A percentile compares a stretch with the other conserved stretches of the same genome.
These are phyloP conservation scores for Carpinus fangiana DNA, from an alignment of 306 rosid species.

Conservation along the genomic window DNA sequence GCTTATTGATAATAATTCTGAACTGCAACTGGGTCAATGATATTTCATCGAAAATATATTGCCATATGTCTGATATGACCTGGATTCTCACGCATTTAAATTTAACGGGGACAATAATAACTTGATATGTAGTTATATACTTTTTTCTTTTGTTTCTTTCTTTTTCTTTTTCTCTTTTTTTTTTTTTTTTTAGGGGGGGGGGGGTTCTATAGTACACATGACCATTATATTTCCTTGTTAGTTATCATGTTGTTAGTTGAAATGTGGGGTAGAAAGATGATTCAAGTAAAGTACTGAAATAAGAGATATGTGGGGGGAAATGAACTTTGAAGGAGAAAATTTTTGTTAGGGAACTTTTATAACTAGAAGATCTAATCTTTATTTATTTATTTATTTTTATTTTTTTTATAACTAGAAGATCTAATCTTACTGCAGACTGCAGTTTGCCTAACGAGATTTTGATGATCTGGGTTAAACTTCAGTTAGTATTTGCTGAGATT, in stretches of 20 bases:
- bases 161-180: neutral
- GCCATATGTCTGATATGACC: neutral
- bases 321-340: too few species aligned
- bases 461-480: neutral
- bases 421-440: too few species aligned
- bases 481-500: neutral
- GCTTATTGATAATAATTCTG: slow-evolving; percentile 3
- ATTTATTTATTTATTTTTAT: too few species aligned
- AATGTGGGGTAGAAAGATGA: too few species aligned
- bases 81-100: neutral
- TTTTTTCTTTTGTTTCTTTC: neutral
- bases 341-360: too few species aligned
- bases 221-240: neutral
- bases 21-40: neutral
- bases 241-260: too few species aligned
- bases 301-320: too few species aligned
- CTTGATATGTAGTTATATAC: neutral
- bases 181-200: neutral
- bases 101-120: neutral
- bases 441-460: too few species aligned
- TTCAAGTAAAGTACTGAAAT: too few species aligned
- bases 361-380: too few species aligned
- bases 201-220: neutral
- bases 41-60: neutral
- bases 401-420: too few species aligned